Evolutionary conservation across 495 filamentous ascomycete species (phyloP).

Genomic region (Letharia columbiana): DNA sequence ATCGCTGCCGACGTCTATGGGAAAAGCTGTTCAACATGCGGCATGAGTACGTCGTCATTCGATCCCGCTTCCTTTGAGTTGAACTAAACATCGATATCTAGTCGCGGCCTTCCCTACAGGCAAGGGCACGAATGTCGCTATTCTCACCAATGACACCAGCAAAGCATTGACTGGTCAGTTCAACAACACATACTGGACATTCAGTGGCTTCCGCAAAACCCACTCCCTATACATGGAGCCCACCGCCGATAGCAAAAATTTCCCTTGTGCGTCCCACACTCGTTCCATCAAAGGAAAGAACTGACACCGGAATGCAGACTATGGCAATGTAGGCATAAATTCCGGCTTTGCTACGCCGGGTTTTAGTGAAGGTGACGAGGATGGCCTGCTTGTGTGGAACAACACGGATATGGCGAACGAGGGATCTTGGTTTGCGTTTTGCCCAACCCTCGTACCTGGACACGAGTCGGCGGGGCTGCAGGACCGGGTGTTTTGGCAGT

Average conservation of each 20-base stretch:
- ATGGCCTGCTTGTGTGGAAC: not conserved
- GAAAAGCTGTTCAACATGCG: not conserved
- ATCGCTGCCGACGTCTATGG: not conserved
- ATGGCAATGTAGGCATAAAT: not conserved
- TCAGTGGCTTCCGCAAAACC: not conserved
- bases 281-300: not conserved
- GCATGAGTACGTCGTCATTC: not conserved
- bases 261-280: not conserved
- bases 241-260: not conserved
- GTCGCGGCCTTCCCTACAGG: not conserved
- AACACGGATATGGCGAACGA: conserved; percentile 1
- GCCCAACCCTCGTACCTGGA: not conserved
- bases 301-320: not conserved
- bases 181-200: not conserved
- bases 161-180: not conserved
- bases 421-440: not conserved
- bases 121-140: not conserved
- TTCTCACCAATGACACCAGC: not conserved
- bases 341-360: not conserved
- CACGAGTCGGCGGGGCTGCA: not conserved
- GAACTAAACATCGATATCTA: not conserved
- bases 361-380: not conserved
- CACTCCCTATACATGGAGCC: not conserved
- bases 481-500: not conserved
- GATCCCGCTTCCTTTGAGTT: not conserved